These are phyloP conservation scores for Phalaenopsis equestris DNA, from an alignment of 106 monocot genomes.

Conservation along the genomic window DNA sequence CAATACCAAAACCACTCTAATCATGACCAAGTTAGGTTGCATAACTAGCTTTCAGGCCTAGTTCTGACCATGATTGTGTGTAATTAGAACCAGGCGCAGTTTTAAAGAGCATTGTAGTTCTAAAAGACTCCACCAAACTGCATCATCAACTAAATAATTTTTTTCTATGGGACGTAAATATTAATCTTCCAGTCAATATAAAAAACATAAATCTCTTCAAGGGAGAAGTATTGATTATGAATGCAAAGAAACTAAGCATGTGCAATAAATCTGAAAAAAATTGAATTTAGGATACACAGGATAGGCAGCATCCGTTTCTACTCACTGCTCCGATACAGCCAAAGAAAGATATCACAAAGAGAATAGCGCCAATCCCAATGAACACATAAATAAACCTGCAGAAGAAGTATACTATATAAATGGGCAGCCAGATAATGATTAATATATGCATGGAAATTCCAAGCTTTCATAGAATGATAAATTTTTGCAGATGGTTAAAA, in stretches of 20 bases:
- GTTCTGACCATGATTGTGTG: neutral
- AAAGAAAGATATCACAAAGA: conserved; percentile 57
- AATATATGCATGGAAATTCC: neutral
- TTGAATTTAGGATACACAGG: conserved; percentile 54
- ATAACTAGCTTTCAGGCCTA: no score
- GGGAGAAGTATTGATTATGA: neutral
- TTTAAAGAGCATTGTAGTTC: neutral
- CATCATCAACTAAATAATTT: neutral
- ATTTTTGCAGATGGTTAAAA: neutral
- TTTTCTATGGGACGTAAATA: neutral
- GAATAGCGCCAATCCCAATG: conserved; percentile 56
- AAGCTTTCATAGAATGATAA: neutral
- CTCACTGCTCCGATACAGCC: conserved; percentile 55
- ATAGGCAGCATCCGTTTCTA: conserved; percentile 67
- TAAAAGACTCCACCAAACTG: neutral
- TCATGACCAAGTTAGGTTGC: no score
- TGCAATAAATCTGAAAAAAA: neutral
- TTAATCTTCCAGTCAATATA: neutral
- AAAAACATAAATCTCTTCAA: neutral
- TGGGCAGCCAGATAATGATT: neutral
- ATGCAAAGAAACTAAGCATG: neutral
- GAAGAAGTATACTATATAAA: conserved; percentile 10
- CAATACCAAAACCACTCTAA: neutral
- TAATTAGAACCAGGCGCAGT: neutral
- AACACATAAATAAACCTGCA: conserved; percentile 75